Conservation (phyloP, 1,139 yeast species). For the Blastobotrys ciferrii region DNA sequence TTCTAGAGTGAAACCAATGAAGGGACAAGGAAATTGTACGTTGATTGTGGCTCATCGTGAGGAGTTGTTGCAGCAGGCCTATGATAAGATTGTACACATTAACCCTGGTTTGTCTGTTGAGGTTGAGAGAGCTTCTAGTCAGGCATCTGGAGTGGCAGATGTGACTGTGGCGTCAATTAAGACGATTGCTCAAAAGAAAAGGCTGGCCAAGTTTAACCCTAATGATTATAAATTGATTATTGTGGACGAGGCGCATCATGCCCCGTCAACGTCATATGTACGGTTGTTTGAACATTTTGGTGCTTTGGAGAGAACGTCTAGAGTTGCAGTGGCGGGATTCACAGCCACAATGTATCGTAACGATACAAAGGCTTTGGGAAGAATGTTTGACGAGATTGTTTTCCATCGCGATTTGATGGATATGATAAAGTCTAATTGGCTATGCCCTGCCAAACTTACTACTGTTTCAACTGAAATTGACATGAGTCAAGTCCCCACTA, state of each 20-base stretch:
- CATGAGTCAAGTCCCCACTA: conserved; percentile 32
- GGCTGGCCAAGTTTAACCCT: conserved; percentile 59
- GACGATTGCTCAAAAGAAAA: conserved; percentile 48
- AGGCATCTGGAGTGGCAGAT: conserved; percentile 50
- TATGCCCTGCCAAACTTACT: conserved; percentile 68
- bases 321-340: conserved; percentile 69
- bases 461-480: conserved; percentile 48
- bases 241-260: conserved; percentile 93
- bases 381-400: conserved; percentile 70
- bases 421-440: conserved; percentile 67
- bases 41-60: conserved; percentile 78
- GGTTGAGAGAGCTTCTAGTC: conserved; percentile 66
- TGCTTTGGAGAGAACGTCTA: conserved; percentile 45
- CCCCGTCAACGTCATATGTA: conserved; percentile 69
- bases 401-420: conserved; percentile 65
- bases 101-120: conserved; percentile 56
- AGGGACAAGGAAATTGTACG: conserved; percentile 47
- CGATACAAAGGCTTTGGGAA: conserved; percentile 60
- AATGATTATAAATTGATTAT: conserved; percentile 65
- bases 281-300: conserved; percentile 56
- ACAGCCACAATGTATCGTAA: conserved; percentile 77
- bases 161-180: conserved; percentile 79
- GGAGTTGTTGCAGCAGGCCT: conserved; percentile 76
- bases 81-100: conserved; percentile 45
- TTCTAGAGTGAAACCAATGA: conserved; percentile 44